phyloP scores from a whole-genome alignment of 1,284 basidiomycete genomes.

The Ustilago loliicola region DNA sequence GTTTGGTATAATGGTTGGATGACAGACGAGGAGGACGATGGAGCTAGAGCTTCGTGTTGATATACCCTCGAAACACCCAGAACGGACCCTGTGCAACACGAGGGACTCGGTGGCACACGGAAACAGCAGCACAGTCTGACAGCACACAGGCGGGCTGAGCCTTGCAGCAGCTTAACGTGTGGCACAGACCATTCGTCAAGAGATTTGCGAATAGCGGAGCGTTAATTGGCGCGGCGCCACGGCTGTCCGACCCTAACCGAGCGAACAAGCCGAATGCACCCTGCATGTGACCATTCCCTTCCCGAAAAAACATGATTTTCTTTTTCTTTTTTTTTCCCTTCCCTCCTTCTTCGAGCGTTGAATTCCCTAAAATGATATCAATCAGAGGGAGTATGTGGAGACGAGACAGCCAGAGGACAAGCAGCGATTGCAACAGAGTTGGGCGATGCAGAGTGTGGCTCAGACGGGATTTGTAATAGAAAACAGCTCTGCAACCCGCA shows the following conservation, averaged over 20 bases:
- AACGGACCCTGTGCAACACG: too few relatives aligned
- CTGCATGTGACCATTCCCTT: background rate
- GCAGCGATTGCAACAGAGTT: too few relatives aligned
- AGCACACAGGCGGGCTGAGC: background rate
- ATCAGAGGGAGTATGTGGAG: too few relatives aligned
- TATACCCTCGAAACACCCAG: too few relatives aligned
- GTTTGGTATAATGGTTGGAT: too few relatives aligned
- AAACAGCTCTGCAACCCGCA: too few relatives aligned
- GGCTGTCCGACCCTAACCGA: constrained; percentile 8
- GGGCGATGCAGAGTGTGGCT: too few relatives aligned
- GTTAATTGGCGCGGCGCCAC: background rate
- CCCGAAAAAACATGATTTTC: background rate
- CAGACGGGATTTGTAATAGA: too few relatives aligned
- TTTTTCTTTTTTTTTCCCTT: background rate
- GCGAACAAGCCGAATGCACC: background rate
- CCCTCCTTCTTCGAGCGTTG: background rate
- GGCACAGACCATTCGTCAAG: constrained; percentile 1
- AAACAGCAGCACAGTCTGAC: background rate
- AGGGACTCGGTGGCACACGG: background rate
- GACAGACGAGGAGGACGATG: background rate
- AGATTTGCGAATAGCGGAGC: constrained; percentile 3
- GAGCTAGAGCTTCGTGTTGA: background rate
- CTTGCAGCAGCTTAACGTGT: background rate
- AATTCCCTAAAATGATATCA: too few relatives aligned
- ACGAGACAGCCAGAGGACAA: too few relatives aligned